Percentiles rank a stretch among this genome's conserved stretches.
These are phyloP conservation scores for Penicillium parvum DNA, from an alignment of 495 filamentous ascomycete genomes.

Conservation along the genomic window DNA sequence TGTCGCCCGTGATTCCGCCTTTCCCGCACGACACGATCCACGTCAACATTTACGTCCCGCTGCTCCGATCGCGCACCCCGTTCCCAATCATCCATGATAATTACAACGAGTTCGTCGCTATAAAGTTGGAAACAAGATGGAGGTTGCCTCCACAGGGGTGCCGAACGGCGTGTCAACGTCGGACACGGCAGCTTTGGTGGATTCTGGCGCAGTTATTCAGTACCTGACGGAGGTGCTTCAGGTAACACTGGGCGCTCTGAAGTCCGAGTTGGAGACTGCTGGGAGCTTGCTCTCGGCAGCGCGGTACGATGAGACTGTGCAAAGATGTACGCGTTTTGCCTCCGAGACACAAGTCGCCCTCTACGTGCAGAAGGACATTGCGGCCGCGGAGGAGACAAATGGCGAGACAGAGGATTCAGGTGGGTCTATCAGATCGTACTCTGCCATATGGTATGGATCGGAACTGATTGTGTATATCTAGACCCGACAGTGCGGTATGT, in stretches of 20 bases:
- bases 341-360: slow-evolving; percentile 79
- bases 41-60: slow-evolving; percentile 18
- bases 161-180: slow-evolving; percentile 45
- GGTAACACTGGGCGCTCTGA: slow-evolving; percentile 79
- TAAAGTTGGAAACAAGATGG: slow-evolving; percentile 37
- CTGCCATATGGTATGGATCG: neutral
- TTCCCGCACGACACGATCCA: slow-evolving; percentile 17
- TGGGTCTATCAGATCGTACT: slow-evolving; percentile 18
- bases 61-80: slow-evolving; percentile 15
- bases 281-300: slow-evolving; percentile 77
- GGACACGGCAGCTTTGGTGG: slow-evolving; percentile 40
- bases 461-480: slow-evolving; percentile 12
- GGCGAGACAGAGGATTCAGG: slow-evolving; percentile 44
- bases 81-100: slow-evolving; percentile 33
- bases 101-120: slow-evolving; percentile 16
- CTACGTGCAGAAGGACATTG: slow-evolving; percentile 83
- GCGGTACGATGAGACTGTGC: slow-evolving; percentile 69
- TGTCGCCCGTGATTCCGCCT: neutral
- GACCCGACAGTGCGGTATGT: slow-evolving; percentile 48
- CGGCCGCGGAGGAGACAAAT: slow-evolving; percentile 50
- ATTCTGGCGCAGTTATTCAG: slow-evolving; percentile 64
- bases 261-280: slow-evolving; percentile 68
- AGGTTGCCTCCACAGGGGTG: slow-evolving; percentile 46
- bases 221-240: slow-evolving; percentile 75
- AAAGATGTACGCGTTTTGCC: slow-evolving; percentile 85